A percentile compares a stretch with the other conserved stretches of the same genome.
Evolutionary conservation across 768 basidiomycete species (phyloP).

Genomic region (Collybia sordida): DNA sequence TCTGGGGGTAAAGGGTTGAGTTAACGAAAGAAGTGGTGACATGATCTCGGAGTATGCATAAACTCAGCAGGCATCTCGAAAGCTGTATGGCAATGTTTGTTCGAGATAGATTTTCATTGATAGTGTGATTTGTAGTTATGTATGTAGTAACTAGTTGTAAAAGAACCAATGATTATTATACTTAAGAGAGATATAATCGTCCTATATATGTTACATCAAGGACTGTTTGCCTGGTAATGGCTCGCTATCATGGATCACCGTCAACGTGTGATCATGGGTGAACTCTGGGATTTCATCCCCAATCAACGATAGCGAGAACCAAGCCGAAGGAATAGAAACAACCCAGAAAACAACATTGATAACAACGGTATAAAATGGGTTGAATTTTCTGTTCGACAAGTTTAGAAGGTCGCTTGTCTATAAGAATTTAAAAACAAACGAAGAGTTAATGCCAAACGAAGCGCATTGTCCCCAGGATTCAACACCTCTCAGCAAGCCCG

Average conservation of each 20-base stretch:
- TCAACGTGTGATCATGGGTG: background rate
- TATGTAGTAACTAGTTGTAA: too few relatives aligned
- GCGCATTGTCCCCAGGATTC: conserved; percentile 18
- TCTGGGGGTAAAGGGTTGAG: conserved; percentile 39
- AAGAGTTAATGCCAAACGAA: conserved; percentile 17
- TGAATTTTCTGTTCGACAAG: conserved; percentile 9
- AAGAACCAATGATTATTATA: too few relatives aligned
- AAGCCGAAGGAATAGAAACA: conserved; percentile 13
- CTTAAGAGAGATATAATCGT: too few relatives aligned
- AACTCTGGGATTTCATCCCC: conserved; percentile 4
- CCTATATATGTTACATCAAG: too few relatives aligned
- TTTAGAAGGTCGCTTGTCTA: background rate
- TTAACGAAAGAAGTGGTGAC: conserved; percentile 25
- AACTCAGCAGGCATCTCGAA: conserved; percentile 5
- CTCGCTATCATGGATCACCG: too few relatives aligned
- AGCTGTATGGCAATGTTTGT: background rate
- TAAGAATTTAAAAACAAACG: conserved; percentile 9
- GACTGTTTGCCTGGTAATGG: too few relatives aligned
- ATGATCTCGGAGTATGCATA: conserved; percentile 4
- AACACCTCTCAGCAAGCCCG: conserved; percentile 14
- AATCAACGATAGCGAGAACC: conserved; percentile 8
- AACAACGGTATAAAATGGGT: conserved; percentile 11
- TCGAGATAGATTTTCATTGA: too few relatives aligned
- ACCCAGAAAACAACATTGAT: conserved; percentile 12
- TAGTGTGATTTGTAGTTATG: too few relatives aligned